A percentile compares a stretch with the other conserved stretches of the same genome.
phyloP scores from a whole-genome alignment of 805 yeast genomes.

The Pachysolen tannophilus region DNA sequence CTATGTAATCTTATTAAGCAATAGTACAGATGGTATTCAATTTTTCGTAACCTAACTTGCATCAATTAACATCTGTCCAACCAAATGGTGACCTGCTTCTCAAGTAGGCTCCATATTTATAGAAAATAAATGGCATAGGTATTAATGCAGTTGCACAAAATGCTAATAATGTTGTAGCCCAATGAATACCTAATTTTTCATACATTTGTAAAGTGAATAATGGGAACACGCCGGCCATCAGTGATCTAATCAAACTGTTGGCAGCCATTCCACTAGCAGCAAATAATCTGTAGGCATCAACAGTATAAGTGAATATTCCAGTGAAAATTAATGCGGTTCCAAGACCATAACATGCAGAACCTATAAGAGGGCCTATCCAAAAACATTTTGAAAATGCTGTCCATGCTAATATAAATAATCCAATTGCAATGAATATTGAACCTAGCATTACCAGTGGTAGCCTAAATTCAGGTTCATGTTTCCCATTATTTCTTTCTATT shows the following conservation, averaged over 20 bases:
- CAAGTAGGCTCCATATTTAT: slow-evolving; percentile 33
- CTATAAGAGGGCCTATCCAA: slow-evolving; percentile 46
- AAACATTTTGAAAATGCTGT: slow-evolving; percentile 40
- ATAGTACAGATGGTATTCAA: no score
- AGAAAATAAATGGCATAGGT: slow-evolving; percentile 49
- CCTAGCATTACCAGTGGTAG: slow-evolving; percentile 54
- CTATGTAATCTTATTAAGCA: no score
- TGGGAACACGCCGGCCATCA: slow-evolving; percentile 50
- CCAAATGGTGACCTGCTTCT: slow-evolving; percentile 40
- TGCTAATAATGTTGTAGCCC: slow-evolving; percentile 50
- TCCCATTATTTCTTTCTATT: slow-evolving; percentile 30
- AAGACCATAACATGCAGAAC: slow-evolving; percentile 31
- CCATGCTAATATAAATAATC: slow-evolving; percentile 56
- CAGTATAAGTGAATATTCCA: slow-evolving; percentile 31
- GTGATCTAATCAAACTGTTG: slow-evolving; percentile 43
- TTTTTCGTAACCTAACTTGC: no score
- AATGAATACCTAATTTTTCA: slow-evolving; percentile 43
- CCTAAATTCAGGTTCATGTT: slow-evolving; percentile 47
- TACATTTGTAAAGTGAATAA: slow-evolving; percentile 53
- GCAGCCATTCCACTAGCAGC: slow-evolving; percentile 47
- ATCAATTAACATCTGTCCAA: slow-evolving; percentile 21
- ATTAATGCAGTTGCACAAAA: slow-evolving; percentile 41
- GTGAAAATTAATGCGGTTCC: slow-evolving; percentile 35
- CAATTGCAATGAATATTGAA: slow-evolving; percentile 40
- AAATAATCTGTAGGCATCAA: slow-evolving; percentile 37